A percentile compares a stretch with the other conserved stretches of the same genome.
Evolutionary conservation across 2,329 filamentous ascomycete genomes (phyloP).

Genomic region (Arthrobotrys musiformis): DNA sequence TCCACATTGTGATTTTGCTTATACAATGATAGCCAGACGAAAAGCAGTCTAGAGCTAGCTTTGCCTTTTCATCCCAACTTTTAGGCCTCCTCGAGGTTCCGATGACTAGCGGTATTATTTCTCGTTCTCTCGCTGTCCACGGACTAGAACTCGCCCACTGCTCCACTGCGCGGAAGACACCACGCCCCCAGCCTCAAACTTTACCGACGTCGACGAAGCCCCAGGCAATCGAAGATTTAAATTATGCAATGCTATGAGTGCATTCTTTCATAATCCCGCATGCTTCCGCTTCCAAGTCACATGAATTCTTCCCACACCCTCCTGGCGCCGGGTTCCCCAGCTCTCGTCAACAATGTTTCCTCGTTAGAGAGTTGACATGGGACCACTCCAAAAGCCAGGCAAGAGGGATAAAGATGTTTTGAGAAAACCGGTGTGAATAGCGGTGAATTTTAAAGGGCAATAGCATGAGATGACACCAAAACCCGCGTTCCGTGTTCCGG

Average conservation of each 20-base stretch:
- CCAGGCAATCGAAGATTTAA: conserved; percentile 11
- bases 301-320: conserved; percentile 52
- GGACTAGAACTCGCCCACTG: conserved; percentile 3
- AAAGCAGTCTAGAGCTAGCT: conserved; percentile 15
- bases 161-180: neutral
- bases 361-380: conserved; percentile 24
- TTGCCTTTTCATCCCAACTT: conserved; percentile 46
- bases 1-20: conserved; percentile 8
- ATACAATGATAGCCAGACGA: conserved; percentile 5
- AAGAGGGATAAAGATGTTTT: neutral
- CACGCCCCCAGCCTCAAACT: conserved; percentile 3
- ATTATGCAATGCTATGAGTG: conserved; percentile 16
- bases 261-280: conserved; percentile 50
- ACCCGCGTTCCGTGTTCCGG: conserved; percentile 31
- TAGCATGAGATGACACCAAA: conserved; percentile 7
- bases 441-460: neutral
- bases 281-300: conserved; percentile 51
- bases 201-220: conserved; percentile 12
- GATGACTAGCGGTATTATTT: conserved; percentile 22
- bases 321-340: conserved; percentile 21
- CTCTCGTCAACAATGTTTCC: conserved; percentile 15
- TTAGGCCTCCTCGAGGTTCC: conserved; percentile 15
- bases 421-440: neutral
- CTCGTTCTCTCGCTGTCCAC: neutral
- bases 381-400: conserved; percentile 4